phyloP scores from a whole-genome alignment of 2,329 filamentous ascomycete genomes.

The Epichloe sp. region DNA sequence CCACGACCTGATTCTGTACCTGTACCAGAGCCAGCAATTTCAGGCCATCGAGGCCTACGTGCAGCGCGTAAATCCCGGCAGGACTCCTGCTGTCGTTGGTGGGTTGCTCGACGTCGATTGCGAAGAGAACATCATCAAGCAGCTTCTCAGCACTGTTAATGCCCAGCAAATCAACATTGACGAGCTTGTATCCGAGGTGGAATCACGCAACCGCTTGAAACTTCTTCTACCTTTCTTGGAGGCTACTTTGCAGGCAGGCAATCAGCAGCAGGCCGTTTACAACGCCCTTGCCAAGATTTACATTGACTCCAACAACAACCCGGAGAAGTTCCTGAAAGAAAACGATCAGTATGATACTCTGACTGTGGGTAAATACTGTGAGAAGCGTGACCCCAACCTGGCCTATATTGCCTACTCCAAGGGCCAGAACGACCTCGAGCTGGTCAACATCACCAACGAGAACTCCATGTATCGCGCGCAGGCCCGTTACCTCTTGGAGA shows the following conservation, averaged over 20 bases:
- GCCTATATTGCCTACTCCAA: constrained; percentile 93
- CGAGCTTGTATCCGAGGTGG: constrained; percentile 87
- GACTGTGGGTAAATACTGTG: constrained; percentile 90
- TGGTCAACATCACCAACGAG: constrained; percentile 96
- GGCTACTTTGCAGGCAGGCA: constrained; percentile 74
- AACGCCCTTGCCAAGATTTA: constrained; percentile 99
- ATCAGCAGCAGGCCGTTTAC: constrained; percentile 92
- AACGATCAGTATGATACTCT: constrained; percentile 95
- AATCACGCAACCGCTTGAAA: constrained; percentile 90
- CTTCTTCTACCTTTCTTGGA: constrained; percentile 92
- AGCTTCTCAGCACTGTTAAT: constrained; percentile 72
- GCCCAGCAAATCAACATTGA: constrained; percentile 82
- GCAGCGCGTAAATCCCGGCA: constrained; percentile 83
- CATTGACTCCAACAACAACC: constrained; percentile 97
- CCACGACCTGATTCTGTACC: constrained; percentile 86
- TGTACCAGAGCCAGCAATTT: constrained; percentile 99
- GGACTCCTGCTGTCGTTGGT: constrained; percentile 86
- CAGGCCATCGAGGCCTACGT: constrained; percentile 98
- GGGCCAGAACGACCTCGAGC: constrained; percentile 91
- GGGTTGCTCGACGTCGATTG: constrained; percentile 93
- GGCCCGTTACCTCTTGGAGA: constrained; percentile 84
- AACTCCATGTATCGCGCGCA: constrained; percentile 99
- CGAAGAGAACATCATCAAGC: constrained; percentile 92
- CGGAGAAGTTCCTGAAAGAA: constrained; percentile 92
- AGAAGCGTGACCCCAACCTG: constrained; percentile 93